Base-by-base conservation (phyloP, 75 land plant species). In the Selaginella tamariscina region DNA sequence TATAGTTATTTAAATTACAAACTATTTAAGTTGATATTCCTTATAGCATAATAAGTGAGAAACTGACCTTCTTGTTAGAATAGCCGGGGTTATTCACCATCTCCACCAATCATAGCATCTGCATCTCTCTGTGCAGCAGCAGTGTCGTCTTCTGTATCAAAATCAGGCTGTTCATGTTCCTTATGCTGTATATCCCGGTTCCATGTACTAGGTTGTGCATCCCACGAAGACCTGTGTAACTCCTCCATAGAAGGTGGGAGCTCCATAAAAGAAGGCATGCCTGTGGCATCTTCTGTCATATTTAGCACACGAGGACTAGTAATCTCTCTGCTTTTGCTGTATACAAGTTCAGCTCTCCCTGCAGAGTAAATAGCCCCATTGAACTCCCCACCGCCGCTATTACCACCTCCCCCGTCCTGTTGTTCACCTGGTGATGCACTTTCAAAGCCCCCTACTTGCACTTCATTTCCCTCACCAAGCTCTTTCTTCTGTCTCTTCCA, bases 401-500 rank as follows among this genome's bases (percentile, higher is more conserved):
- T n/a, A n/a, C n/a, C n/a, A 31, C 73, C 74, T 32, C 65, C 74
- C 29, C 77, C 83, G 54, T 71, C 71, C 32, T 83, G 80, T 39
- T 81, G 78, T 31, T 39, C 63, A 8, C 63, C 22, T 8, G 22
- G 63, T n/a, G 63, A 59, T 8, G 15, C 22, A 21, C 8, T 59
- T 26, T 22, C 22, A 9, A 2, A 59, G 63, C 63, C 5, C 27
- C 27, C 65, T 22, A 29, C 32, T 1, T 33, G 26, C 2, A 67
- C 56, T 13, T 54, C 60, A 55, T 67, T 54, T 29, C 73, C 73
- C 64, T 83, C 91, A 22, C 57, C 44, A 62, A 72, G 69, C 27
- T 90, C 99, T 69, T 87, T 95, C 84, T 78, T 90, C 33, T 56
- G 86, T 70, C 88, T 82, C 73, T 87, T 91, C 99, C 99, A 95